These are phyloP conservation scores for Peronospora tabacina DNA, from an alignment of 352 stramenopile genomes.

Conservation along the genomic window DNA sequence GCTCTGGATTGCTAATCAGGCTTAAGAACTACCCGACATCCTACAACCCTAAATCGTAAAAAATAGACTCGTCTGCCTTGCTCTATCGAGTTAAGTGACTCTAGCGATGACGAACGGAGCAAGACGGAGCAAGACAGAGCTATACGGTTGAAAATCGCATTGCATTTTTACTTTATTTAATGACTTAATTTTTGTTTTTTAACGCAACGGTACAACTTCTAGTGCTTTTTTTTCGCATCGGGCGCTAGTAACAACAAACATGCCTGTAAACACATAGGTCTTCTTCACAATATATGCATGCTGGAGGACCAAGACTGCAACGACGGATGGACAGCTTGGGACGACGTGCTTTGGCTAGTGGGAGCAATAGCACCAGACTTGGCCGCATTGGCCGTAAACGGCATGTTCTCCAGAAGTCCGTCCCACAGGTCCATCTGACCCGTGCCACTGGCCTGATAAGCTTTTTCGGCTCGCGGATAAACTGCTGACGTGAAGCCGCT, in stretches of 20 bases:
- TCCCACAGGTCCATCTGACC: constrained; percentile 45
- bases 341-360: constrained; percentile 8
- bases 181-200: constrained; percentile 19
- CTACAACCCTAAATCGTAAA: too few relatives aligned
- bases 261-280: constrained; percentile 1
- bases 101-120: too few relatives aligned
- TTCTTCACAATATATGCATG: constrained; percentile 60
- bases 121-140: too few relatives aligned
- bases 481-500: constrained; percentile 11
- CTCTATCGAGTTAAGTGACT: too few relatives aligned
- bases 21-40: too few relatives aligned
- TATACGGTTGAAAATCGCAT: too few relatives aligned
- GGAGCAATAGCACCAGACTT: constrained; percentile 1
- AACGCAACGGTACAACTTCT: constrained; percentile 20
- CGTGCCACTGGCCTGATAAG: constrained; percentile 13
- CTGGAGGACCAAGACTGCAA: constrained; percentile 67
- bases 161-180: constrained; percentile 6
- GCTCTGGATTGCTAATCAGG: too few relatives aligned
- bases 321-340: constrained; percentile 39
- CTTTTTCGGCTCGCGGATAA: constrained; percentile 17
- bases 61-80: too few relatives aligned
- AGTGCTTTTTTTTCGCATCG: constrained; percentile 26
- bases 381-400: constrained; percentile 21
- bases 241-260: constrained; percentile 19
- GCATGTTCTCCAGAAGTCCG: constrained; percentile 69